Evolutionary conservation across 805 yeast species (phyloP).

Genomic region (Lipomyces anomalus): DNA sequence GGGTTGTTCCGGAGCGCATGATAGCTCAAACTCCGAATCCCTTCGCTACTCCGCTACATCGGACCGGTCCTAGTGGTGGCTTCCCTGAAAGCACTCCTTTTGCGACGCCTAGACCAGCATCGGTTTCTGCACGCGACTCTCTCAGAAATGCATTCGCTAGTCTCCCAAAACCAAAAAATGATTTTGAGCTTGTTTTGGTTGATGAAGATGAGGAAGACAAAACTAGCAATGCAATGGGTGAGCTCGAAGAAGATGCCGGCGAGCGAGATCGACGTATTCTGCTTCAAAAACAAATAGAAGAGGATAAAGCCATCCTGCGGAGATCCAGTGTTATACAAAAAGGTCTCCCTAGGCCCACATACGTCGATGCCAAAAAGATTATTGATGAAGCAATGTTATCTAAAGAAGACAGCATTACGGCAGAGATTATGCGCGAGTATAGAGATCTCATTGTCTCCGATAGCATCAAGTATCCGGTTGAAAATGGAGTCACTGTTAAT

Average conservation of each 20-base stretch:
- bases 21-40: constrained; percentile 1
- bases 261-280: constrained; percentile 30
- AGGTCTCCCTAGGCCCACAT: constrained; percentile 35
- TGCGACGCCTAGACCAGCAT: constrained; percentile 10
- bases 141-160: constrained; percentile 14
- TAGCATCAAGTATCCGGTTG: constrained; percentile 25
- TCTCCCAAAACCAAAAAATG: constrained; percentile 40
- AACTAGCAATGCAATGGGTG: constrained; percentile 12
- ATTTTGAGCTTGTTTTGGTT: constrained; percentile 36
- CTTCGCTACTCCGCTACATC: constrained; percentile 4
- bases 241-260: constrained; percentile 28
- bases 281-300: constrained; percentile 20
- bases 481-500: constrained; percentile 5
- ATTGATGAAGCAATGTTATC: constrained; percentile 2
- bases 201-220: constrained; percentile 29
- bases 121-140: neutral
- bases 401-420: constrained; percentile 11
- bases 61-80: neutral
- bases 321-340: constrained; percentile 46
- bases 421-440: constrained; percentile 25
- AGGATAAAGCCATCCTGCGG: constrained; percentile 32
- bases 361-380: constrained; percentile 8
- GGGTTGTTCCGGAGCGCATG: constrained; percentile 2
- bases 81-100: constrained; percentile 2
- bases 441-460: constrained; percentile 29